phyloP scores from a whole-genome alignment of 257 asterid species.

The Catharanthus roseus region DNA sequence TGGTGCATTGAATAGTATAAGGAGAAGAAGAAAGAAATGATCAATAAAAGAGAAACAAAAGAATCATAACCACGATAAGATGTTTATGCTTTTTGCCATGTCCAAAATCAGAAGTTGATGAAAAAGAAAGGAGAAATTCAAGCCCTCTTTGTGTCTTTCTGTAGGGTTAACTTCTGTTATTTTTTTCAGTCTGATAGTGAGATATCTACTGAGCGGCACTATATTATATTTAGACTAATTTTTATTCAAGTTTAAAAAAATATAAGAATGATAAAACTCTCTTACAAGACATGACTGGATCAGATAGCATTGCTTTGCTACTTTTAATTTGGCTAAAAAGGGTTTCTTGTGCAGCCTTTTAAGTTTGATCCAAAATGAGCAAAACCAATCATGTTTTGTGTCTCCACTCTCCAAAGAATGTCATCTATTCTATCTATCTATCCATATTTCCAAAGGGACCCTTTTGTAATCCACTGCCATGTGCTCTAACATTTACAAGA shows the following conservation, averaged over 20 bases:
- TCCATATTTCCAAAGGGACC: conserved; percentile 13
- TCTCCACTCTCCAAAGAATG: not conserved
- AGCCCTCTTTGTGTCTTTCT: not conserved
- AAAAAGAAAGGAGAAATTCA: not conserved
- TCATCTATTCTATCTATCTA: conserved; percentile 5
- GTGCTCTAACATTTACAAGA: conserved; percentile 5
- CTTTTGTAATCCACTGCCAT: conserved; percentile 9
- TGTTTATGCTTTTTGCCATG: conserved; percentile 1
- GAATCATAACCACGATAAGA: not conserved
- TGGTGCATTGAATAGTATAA: not conserved
- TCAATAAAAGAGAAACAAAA: not conserved
- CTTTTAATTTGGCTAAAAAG: not conserved
- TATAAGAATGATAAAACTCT: too few species aligned
- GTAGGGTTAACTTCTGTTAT: too few species aligned
- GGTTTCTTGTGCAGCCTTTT: not conserved
- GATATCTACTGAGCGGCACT: too few species aligned
- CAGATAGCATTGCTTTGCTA: too few species aligned
- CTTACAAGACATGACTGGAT: too few species aligned
- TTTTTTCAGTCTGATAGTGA: too few species aligned
- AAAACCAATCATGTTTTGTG: conserved; percentile 16
- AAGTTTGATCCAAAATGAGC: conserved; percentile 4
- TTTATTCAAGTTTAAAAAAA: too few species aligned
- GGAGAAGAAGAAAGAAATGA: conserved; percentile 1
- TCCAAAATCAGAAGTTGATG: not conserved
- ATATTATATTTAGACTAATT: too few species aligned